phyloP scores from a whole-genome alignment of 495 filamentous ascomycete genomes.

The Aspergillus indologenus region DNA sequence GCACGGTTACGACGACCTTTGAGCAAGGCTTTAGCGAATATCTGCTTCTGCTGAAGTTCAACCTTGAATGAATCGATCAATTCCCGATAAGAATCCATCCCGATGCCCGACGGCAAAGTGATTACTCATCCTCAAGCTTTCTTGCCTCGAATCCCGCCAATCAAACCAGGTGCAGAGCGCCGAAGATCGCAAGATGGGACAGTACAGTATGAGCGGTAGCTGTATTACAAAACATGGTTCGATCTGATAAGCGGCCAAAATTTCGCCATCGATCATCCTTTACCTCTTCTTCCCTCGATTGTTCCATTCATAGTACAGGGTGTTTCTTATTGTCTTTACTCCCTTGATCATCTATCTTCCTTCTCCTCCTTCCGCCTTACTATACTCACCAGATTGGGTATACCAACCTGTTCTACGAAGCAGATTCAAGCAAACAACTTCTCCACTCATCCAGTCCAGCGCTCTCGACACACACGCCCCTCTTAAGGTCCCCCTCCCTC shows the following conservation, averaged over 20 bases:
- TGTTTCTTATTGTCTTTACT: background rate
- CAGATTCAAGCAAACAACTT: background rate
- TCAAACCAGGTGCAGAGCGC: background rate
- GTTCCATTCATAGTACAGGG: background rate
- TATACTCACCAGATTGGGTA: background rate
- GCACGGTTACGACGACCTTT: too few species aligned
- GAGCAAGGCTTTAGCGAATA: too few species aligned
- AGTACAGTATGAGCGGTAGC: background rate
- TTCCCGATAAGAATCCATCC: background rate
- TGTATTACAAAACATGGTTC: conserved; percentile 14
- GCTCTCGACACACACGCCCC: background rate
- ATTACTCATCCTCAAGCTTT: conserved; percentile 5
- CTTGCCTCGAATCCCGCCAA: conserved; percentile 6
- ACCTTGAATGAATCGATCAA: background rate
- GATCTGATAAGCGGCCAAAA: conserved; percentile 27
- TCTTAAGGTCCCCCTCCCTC: background rate
- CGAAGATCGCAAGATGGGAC: background rate
- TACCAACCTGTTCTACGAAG: background rate
- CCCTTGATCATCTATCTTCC: background rate
- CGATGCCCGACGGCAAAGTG: background rate
- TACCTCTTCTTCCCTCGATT: conserved; percentile 3
- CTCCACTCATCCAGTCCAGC: background rate
- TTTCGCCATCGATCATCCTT: conserved; percentile 20
- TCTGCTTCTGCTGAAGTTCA: too few species aligned
- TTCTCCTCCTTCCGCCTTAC: background rate